A percentile compares a stretch with the other conserved stretches of the same genome.
phyloP scores from a whole-genome alignment of 208 protist genomes.

The Wallacemonas sp. region DNA sequence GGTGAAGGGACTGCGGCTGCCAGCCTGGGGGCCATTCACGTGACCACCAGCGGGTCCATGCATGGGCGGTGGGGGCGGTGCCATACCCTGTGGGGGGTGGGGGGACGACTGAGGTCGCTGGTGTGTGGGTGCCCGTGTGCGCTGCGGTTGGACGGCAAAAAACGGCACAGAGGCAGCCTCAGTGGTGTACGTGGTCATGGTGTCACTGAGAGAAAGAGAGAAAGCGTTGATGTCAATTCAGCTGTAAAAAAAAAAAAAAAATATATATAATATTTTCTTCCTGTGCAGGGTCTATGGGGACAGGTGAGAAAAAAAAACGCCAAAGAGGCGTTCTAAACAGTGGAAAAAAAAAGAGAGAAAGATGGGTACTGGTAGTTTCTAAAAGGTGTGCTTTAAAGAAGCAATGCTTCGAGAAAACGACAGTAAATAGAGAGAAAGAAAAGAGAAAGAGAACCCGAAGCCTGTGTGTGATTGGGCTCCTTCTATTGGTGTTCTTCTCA shows the following conservation, averaged over 20 bases:
- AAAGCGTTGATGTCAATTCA: no score
- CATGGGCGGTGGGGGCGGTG: no score
- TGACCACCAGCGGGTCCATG: no score
- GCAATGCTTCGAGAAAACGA: no score
- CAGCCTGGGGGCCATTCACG: no score
- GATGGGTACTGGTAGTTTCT: not conserved
- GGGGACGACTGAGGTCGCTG: not conserved
- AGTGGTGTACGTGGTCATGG: constrained; percentile 5
- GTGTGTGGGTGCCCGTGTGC: not conserved
- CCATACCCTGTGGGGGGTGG: not conserved
- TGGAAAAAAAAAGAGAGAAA: constrained; percentile 14
- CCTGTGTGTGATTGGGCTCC: no score
- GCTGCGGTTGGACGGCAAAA: not conserved
- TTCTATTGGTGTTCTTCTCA: no score
- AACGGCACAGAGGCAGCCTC: constrained; percentile 8
- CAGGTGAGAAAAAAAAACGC: not conserved
- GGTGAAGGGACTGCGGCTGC: no score
- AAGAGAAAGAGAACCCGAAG: not conserved
- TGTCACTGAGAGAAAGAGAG: not conserved
- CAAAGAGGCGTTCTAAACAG: no score
- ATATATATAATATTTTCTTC: not conserved
- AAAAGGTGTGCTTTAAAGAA: no score
- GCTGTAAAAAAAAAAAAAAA: constrained; percentile 5
- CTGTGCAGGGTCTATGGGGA: constrained; percentile 3
- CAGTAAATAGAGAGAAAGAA: not conserved